These are phyloP conservation scores for Thecamonas trahens DNA, from an alignment of 78 protist species.

Conservation along the genomic window DNA sequence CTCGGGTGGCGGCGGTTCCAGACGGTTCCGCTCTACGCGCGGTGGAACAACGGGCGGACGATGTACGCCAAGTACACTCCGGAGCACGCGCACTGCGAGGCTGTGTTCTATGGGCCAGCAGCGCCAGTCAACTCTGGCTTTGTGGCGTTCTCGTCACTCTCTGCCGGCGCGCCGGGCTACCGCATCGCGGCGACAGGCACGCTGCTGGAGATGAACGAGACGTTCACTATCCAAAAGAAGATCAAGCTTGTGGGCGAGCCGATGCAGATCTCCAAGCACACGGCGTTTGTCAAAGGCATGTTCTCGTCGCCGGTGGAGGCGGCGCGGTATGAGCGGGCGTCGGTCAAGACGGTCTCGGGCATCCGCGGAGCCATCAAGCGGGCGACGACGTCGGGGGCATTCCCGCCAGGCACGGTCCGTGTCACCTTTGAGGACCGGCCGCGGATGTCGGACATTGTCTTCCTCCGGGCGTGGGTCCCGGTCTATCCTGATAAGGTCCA, in stretches of 20 bases:
- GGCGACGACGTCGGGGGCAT: background rate
- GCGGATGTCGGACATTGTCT: constrained; percentile 82
- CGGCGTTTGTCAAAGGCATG: constrained; percentile 88
- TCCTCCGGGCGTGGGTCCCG: constrained; percentile 89
- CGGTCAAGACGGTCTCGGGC: constrained; percentile 96
- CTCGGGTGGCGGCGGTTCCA: constrained; percentile 96
- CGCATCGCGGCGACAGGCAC: constrained; percentile 91
- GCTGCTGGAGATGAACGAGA: constrained; percentile 73
- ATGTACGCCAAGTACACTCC: constrained; percentile 92
- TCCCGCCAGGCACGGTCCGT: constrained; percentile 86
- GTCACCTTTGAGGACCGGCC: constrained; percentile 97
- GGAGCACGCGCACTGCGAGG: constrained; percentile 95
- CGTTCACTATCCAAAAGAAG: constrained; percentile 88
- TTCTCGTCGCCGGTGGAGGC: constrained; percentile 76
- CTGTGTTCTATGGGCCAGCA: constrained; percentile 83
- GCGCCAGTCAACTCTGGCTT: constrained; percentile 69
- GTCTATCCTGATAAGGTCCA: constrained; percentile 74
- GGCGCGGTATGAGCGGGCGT: constrained; percentile 93
- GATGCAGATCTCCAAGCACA: constrained; percentile 77
- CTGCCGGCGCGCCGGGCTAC: constrained; percentile 46
- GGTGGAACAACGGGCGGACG: background rate
- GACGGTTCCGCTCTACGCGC: constrained; percentile 11
- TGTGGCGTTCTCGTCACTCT: constrained; percentile 7
- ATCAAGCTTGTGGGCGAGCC: constrained; percentile 94
- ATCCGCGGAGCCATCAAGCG: constrained; percentile 92